Percentiles rank a stretch among this genome's conserved stretches.
Evolutionary conservation across 441 rosid species (phyloP).

Genomic region (Populus trichocarpa): DNA sequence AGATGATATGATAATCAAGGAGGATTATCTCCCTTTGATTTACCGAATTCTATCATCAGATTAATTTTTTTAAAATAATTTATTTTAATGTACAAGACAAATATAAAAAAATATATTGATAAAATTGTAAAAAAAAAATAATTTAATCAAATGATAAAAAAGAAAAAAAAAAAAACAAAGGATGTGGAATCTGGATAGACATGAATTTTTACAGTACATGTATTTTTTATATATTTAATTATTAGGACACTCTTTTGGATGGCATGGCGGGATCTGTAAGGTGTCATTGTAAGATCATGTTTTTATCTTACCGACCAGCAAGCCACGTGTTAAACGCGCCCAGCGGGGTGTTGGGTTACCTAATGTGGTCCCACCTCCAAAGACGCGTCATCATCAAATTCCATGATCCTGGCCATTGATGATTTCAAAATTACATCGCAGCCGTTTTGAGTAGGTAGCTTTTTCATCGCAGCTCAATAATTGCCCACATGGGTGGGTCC

Average conservation of each 20-base stretch:
- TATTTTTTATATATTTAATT: no score
- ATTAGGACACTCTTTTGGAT: background rate
- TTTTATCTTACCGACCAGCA: constrained; percentile 15
- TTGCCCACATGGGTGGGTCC: background rate
- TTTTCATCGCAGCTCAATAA: background rate
- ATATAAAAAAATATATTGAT: no score
- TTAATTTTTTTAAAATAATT: no score
- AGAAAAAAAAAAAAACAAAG: no score
- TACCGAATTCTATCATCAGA: no score
- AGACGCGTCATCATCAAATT: background rate
- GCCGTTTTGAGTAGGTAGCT: background rate
- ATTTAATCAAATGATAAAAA: no score
- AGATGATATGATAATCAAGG: no score
- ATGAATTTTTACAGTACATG: no score
- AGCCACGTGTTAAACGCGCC: constrained; percentile 20
- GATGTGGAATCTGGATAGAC: background rate
- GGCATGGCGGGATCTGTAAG: background rate
- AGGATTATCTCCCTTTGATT: no score
- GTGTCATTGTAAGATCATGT: background rate
- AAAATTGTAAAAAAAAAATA: no score
- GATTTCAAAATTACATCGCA: background rate
- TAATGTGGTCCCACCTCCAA: constrained; percentile 9
- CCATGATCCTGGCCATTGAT: background rate
- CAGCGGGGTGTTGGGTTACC: background rate
- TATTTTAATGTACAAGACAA: no score